Evolutionary conservation across 1,284 basidiomycete species (phyloP), one percentile per base, ranked within the genome.

Genomic region (Phylloporus sp.): DNA sequence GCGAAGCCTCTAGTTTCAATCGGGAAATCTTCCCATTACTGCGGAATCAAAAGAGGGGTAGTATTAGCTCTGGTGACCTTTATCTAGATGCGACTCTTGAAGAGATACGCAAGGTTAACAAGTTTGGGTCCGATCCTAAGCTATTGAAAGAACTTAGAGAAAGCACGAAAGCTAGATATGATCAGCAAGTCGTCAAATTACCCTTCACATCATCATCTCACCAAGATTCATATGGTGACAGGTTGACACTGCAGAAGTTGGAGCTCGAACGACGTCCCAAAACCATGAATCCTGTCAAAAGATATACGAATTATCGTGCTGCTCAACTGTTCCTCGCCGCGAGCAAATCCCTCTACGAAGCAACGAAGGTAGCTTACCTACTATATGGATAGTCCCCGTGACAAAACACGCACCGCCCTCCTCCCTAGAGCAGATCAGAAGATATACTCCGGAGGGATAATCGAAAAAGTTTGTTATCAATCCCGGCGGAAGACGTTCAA

Each of bases 31-130:
- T 63, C 26, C 62, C 64, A 4, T 10, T 68, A n/a, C 49, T 22
- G 31, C 52, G 32, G 10, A 34, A 49, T 49, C 10, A 1, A 20
- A 51, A 51, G n/a, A 60, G 32, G 50, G 57, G 55, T 10, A 40
- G 11, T 0, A n/a, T 69, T 24, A 31, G 55, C 8, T 28, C 46
- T 6, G 54, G 52, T 24, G 59, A 63, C 12, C 17, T 61, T 6
- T 57, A 50, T 37, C 62, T 69, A 24, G 56, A 65, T 12, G 62
- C 55, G 18, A 68, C 68, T 6, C 31, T 69, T 15, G 62, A 60
- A 2, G 68, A 69, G 29, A 22, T 69, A 34, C 18, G 64, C 13
- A 64, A 39, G 40, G 58, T 69, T 13, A 49, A 3, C 12, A 11
- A 42, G 0, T 57, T 66, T n/a, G 59, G n/a, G 1, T 15, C 20